Evolutionary conservation across 805 yeast species (phyloP).

Genomic region (Candida corydali): DNA sequence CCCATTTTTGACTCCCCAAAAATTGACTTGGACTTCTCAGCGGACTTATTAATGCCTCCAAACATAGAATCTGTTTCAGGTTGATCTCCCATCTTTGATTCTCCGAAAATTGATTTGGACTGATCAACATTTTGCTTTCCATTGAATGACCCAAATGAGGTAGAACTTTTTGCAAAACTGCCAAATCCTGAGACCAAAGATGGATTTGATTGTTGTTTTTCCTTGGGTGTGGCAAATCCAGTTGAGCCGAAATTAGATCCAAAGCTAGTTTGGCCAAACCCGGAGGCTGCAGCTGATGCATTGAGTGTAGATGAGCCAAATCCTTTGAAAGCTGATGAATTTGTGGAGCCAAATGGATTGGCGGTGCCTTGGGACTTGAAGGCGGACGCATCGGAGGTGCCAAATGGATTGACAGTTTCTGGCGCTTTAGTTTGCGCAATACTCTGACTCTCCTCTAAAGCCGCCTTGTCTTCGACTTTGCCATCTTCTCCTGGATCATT

Average conservation of each 20-base stretch:
- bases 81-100: no score
- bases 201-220: slow-evolving; percentile 5
- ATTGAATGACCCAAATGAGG: slow-evolving; percentile 8
- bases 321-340: slow-evolving; percentile 12
- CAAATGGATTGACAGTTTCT: background rate
- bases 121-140: no score
- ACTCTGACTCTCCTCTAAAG: no score
- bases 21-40: no score
- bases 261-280: slow-evolving; percentile 4
- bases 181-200: slow-evolving; percentile 5
- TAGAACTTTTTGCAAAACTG: slow-evolving; percentile 1
- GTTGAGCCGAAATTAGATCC: slow-evolving; percentile 8
- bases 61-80: slow-evolving; percentile 12
- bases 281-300: slow-evolving; percentile 7
- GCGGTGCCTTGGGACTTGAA: background rate
- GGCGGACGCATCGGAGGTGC: no score
- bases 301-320: slow-evolving; percentile 11
- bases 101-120: slow-evolving; percentile 6
- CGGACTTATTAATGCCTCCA: slow-evolving; percentile 6
- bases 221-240: background rate
- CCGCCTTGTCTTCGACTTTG: no score
- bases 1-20: slow-evolving; percentile 1
- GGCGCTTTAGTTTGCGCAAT: no score
- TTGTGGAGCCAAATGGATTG: slow-evolving; percentile 16
- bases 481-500: no score